phyloP scores from a whole-genome alignment of 352 stramenopile species.

The Phytophthora crassamura region DNA sequence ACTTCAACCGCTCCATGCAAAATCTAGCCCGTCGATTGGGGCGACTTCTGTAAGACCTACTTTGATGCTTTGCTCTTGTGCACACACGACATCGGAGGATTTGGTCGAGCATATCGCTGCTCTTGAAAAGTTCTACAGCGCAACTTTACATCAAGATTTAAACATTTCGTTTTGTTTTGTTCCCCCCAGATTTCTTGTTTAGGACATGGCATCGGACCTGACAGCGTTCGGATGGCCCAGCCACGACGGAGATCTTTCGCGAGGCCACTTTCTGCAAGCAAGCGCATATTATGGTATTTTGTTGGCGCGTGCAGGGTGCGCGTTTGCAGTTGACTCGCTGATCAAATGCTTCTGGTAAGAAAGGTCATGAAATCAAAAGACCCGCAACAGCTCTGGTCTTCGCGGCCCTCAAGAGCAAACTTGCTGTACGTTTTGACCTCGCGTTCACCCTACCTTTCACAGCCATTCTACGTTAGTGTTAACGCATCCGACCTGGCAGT shows the following conservation, averaged over 20 bases:
- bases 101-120: not conserved
- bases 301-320: conserved; percentile 18
- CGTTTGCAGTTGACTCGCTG: conserved; percentile 10
- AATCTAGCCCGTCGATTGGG: not conserved
- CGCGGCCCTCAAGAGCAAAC: not conserved
- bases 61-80: not conserved
- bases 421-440: not conserved
- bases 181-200: not conserved
- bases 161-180: not conserved
- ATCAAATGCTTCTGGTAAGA: conserved; percentile 6
- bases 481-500: conserved; percentile 18
- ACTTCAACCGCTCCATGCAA: no score
- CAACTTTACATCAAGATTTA: not conserved
- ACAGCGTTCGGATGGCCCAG: conserved; percentile 16
- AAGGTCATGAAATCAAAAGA: conserved; percentile 1
- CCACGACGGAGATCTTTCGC: not conserved
- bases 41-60: not conserved
- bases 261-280: conserved; percentile 17
- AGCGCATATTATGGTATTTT: conserved; percentile 20
- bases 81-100: not conserved
- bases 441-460: conserved; percentile 9
- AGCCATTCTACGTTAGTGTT: conserved; percentile 10
- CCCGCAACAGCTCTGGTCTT: not conserved
- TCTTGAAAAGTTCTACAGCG: not conserved
- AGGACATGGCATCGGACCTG: not conserved